These are phyloP conservation scores for Eucalyptus globulus DNA, from an alignment of 345 rosid genomes.

Conservation along the genomic window DNA sequence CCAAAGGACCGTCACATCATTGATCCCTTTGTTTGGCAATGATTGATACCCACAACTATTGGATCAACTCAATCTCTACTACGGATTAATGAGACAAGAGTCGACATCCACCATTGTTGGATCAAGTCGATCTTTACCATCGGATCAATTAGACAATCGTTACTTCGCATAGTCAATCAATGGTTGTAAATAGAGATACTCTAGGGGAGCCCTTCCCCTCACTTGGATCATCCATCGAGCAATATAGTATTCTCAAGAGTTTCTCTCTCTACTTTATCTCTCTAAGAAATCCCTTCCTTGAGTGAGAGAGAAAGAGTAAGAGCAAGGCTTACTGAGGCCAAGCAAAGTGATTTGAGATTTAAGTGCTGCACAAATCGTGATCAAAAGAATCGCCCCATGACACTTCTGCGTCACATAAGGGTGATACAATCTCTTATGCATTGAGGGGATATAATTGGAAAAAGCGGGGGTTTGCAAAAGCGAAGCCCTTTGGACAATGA, in stretches of 20 bases:
- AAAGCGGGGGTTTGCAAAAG: neutral
- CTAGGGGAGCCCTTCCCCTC: neutral
- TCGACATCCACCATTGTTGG: neutral
- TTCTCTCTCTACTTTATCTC: neutral
- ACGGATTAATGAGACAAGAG: neutral
- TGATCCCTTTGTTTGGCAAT: neutral
- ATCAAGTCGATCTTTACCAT: neutral
- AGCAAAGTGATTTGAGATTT: neutral
- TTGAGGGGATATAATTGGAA: neutral
- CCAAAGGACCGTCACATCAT: no score
- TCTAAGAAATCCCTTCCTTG: neutral
- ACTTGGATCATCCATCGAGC: neutral
- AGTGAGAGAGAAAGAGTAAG: neutral
- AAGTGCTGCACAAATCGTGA: neutral
- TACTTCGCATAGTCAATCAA: neutral
- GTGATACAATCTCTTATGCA: neutral
- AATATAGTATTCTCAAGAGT: neutral
- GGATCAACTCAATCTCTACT: neutral
- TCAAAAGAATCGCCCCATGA: neutral
- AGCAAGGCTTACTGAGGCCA: neutral
- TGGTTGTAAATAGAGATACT: neutral
- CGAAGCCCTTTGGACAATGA: neutral
- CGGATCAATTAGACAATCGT: neutral
- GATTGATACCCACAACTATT: fast-evolving
- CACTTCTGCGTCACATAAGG: neutral